Evolutionary conservation across 257 asterid species (phyloP), one percentile per base, ranked within the genome.

Genomic region (Schizonepeta tenuifolia): DNA sequence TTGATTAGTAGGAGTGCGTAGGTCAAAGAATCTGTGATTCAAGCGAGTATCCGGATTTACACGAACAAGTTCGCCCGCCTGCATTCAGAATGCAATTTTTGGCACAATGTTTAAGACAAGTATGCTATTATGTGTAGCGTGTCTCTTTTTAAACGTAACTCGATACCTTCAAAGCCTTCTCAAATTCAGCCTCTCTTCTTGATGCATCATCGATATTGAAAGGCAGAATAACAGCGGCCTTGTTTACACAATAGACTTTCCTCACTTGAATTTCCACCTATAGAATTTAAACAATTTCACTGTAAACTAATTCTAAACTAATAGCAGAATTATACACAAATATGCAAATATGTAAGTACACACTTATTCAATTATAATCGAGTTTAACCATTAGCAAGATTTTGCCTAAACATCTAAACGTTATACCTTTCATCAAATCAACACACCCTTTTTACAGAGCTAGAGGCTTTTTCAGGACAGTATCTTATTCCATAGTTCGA

Each of bases 41-140:
- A 94, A 76, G 55, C 97, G 97, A 49, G 96, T 89, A 73, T 94
- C 99, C 87, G 89, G 99, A 78, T 91, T 89, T 26, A 94, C 97
- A 63, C 95, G 95, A 67, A 87, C 96, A 75, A 91, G 89, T 76
- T 88, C 88, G 9, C 95, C 96, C 15, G 83, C 90, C 98, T 93
- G 86, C 87, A 82, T 21, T 59, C 26, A 75, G 31, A 72, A 54
- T 43, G 67, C 21, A 77, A 60, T 18, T 57, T 55, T 53, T 53
- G 35, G 0, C 1, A 46, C 33, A 35, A 40, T 10, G 13, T 40
- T 22, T 10, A 11, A 24, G 20, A 9, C 22, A 43, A 17, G n/a
- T 14, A 55, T 31, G 62, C 3, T 50, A 31, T 40, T 9, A 17
- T n/a, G 9, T 56, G n/a, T n/a, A n/a, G n/a, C n/a, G n/a, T n/a